Conservation (phyloP, 2,329 filamentous ascomycete species). For the Delphinella strobiligena region DNA sequence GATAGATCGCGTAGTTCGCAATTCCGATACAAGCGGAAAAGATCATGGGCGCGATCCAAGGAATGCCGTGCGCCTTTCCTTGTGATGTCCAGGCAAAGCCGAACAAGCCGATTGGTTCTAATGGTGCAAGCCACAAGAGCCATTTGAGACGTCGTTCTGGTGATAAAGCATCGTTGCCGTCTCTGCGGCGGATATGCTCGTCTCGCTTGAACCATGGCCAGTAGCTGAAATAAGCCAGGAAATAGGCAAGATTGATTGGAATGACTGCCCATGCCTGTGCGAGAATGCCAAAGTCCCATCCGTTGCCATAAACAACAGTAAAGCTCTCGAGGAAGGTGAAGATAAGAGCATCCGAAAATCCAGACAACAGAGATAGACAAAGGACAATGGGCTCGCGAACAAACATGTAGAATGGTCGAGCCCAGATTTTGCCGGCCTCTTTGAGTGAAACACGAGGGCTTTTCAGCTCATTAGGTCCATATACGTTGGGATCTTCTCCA, state of each 20-base stretch:
- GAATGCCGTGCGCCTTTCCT: conserved; percentile 40
- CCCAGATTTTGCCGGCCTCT: conserved; percentile 38
- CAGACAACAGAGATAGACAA: conserved; percentile 56
- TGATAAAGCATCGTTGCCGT: conserved; percentile 32
- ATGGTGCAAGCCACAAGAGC: conserved; percentile 49
- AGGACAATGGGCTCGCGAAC: conserved; percentile 63
- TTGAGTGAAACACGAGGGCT: conserved; percentile 23
- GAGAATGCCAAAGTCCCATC: conserved; percentile 51
- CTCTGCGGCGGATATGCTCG: conserved; percentile 38
- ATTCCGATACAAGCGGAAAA: conserved; percentile 57
- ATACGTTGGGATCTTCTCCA: conserved; percentile 45
- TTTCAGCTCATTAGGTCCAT: conserved; percentile 59
- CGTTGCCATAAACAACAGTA: conserved; percentile 47
- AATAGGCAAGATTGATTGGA: conserved; percentile 51
- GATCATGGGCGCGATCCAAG: conserved; percentile 58
- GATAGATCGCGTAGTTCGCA: conserved; percentile 42
- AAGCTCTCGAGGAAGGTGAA: conserved; percentile 70
- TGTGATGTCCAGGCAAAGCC: conserved; percentile 58
- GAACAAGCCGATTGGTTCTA: conserved; percentile 54
- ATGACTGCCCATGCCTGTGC: conserved; percentile 47
- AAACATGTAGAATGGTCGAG: conserved; percentile 60
- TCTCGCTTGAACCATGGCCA: conserved; percentile 38
- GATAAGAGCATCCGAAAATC: conserved; percentile 63
- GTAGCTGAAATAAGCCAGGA: conserved; percentile 49
- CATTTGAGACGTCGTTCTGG: conserved; percentile 56